Evolutionary conservation across 2,329 filamentous ascomycete genomes (phyloP), one percentile per base, ranked within the genome.

Genomic region (Endocalyx cinctus): DNA sequence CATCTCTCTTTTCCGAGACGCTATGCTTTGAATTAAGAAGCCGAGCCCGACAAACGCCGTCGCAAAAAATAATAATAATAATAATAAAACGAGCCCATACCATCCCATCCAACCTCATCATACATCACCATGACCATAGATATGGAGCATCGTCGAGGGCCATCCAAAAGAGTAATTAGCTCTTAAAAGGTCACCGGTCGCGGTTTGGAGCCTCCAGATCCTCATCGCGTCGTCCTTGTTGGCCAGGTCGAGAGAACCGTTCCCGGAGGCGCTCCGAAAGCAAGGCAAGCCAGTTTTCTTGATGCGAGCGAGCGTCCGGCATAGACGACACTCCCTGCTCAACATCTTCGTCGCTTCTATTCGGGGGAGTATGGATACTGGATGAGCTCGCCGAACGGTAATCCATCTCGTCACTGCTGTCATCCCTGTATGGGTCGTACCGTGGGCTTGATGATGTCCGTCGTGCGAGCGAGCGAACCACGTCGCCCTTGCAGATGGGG

Each of bases 401-500:
- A 10, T 30, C 34, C 15, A 49, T 34, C 14, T 57, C 63, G n/a
- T 65, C 69, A 1, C 73, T 66, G 16, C 63, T 66, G 29, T 72
- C 70, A 35, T 76, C 72, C n/a, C 60, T 67, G 38, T 75, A 77
- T 2, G 70, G 62, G 28, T 74, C 72, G 37, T 76, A 75, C 19
- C 69, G 62, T 12, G 72, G 70, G 25, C 62, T 66, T 3, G 70
- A 72, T 5, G 70, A 60, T 11, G 67, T 64, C 8, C 70, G 68
- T 19, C 67, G 70, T 13, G 79, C 73, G 43, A 87, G 60, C 7
- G 76, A 80, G 18, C 75, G 69, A 12, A 98, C 90, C 22, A 98
- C 92, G 55, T 98, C 92, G 30, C 89, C 88, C 66, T 98, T 98
- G 67, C 92, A 98, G 40, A 98, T 97, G 1, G 92, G 92, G 52